A percentile compares a stretch with the other conserved stretches of the same genome.
These are phyloP conservation scores for Filosporella fistucella DNA, from an alignment of 495 filamentous ascomycete genomes.

Conservation along the genomic window DNA sequence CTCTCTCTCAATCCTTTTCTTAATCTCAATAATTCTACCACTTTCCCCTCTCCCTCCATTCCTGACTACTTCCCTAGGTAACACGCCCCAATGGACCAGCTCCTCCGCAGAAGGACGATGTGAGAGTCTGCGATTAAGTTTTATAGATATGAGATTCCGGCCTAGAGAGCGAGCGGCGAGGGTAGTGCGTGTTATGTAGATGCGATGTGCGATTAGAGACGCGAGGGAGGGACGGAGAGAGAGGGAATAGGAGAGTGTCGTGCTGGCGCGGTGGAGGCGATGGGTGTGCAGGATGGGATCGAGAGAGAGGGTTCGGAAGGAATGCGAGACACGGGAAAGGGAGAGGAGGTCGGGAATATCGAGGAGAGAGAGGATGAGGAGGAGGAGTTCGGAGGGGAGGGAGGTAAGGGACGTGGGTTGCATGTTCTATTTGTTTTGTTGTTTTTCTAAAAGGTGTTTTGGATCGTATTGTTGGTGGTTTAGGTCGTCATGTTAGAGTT, in stretches of 20 bases:
- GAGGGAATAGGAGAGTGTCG: constrained; percentile 41
- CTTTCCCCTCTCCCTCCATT: neutral
- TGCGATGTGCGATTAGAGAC: constrained; percentile 45
- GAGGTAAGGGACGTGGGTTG: neutral
- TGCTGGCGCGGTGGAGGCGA: constrained; percentile 47
- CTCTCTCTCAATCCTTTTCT: constrained; percentile 10
- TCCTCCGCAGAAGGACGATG: constrained; percentile 22
- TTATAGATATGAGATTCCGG: constrained; percentile 37
- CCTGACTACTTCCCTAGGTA: constrained; percentile 22
- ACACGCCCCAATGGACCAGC: constrained; percentile 29
- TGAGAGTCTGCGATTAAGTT: constrained; percentile 28
- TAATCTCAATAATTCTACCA: neutral
- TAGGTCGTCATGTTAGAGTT: neutral
- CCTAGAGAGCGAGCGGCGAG: constrained; percentile 48
- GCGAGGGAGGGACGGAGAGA: constrained; percentile 47
- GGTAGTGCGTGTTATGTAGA: constrained; percentile 54
- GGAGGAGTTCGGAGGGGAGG: constrained; percentile 52
- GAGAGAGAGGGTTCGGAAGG: constrained; percentile 46
- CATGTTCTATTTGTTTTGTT: too few species aligned
- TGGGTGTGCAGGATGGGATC: constrained; percentile 49
- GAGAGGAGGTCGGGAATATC: constrained; percentile 54
- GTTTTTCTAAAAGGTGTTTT: neutral
- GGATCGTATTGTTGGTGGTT: neutral
- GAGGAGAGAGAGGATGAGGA: constrained; percentile 48
- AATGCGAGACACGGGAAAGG: constrained; percentile 50